Percentiles rank a stretch among this genome's conserved stretches.
Evolutionary conservation across 805 yeast genomes (phyloP).

Genomic region (Alloascoidea hylecoeti): DNA sequence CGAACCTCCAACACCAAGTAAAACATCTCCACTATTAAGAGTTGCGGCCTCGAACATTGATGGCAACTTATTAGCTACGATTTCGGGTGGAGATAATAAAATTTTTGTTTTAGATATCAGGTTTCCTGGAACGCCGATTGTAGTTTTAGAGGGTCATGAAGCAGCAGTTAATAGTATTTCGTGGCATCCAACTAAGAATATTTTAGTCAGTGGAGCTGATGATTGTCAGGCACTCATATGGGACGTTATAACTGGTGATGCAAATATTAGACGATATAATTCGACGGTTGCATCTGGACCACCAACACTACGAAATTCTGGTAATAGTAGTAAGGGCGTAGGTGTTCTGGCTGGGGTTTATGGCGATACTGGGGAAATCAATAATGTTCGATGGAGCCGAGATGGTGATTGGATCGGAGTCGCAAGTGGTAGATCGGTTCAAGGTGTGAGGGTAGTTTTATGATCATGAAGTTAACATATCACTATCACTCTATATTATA

Average conservation of each 20-base stretch:
- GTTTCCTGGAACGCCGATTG: conserved; percentile 71
- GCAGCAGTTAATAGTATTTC: conserved; percentile 56
- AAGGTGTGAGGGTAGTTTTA: conserved; percentile 36
- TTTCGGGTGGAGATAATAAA: conserved; percentile 54
- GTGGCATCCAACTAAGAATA: conserved; percentile 74
- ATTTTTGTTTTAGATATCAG: conserved; percentile 72
- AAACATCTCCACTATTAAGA: conserved; percentile 48
- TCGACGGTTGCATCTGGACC: conserved; percentile 2
- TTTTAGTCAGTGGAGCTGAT: conserved; percentile 59
- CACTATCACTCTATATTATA: too few relatives aligned
- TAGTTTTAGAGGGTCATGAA: conserved; percentile 52
- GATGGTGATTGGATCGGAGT: conserved; percentile 75
- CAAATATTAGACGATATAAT: conserved; percentile 3
- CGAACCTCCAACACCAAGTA: conserved; percentile 42
- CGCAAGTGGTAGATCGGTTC: conserved; percentile 54
- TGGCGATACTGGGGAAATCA: conserved; percentile 57
- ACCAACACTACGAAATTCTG: conserved; percentile 2
- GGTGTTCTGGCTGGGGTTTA: conserved; percentile 26
- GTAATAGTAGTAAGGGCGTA: conserved; percentile 5
- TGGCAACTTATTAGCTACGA: conserved; percentile 71
- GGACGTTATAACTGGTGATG: conserved; percentile 45
- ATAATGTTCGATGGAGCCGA: conserved; percentile 61
- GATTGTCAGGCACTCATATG: conserved; percentile 47
- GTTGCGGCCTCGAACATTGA: conserved; percentile 70
- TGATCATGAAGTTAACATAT: too few relatives aligned